Conservation (phyloP, 2,329 filamentous ascomycete genomes). For the Epichloe glyceriae region DNA sequence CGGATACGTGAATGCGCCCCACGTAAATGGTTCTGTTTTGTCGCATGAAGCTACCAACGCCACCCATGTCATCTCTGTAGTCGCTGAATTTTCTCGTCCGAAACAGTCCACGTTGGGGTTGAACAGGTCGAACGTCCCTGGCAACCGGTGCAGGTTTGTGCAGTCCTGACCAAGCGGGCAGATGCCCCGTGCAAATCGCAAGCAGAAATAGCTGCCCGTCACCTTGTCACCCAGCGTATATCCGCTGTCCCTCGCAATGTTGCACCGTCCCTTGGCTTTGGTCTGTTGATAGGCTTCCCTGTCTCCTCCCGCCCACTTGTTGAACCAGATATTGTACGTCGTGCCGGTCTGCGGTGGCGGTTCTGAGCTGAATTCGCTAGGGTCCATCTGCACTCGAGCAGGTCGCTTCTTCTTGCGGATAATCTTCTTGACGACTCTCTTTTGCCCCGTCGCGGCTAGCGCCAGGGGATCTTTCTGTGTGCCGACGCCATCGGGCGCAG, state of each 20-base stretch:
- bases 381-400: constrained; percentile 81
- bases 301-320: constrained; percentile 95
- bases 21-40: constrained; percentile 92
- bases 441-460: constrained; percentile 26
- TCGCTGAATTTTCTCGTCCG: constrained; percentile 71
- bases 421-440: constrained; percentile 71
- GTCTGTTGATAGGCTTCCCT: constrained; percentile 82
- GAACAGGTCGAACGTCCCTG: constrained; percentile 76
- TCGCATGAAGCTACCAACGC: constrained; percentile 84
- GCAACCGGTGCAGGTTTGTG: constrained; percentile 83
- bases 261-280: constrained; percentile 78
- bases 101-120: constrained; percentile 94
- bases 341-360: constrained; percentile 86
- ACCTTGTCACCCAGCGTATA: constrained; percentile 69
- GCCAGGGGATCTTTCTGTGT: constrained; percentile 16
- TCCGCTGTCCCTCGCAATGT: constrained; percentile 65
- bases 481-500: background rate
- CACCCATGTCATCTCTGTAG: constrained; percentile 95
- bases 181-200: constrained; percentile 75
- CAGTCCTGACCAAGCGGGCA: constrained; percentile 86
- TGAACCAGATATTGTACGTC: constrained; percentile 86
- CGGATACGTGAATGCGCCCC: constrained; percentile 84
- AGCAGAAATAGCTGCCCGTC: constrained; percentile 76
- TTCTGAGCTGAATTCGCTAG: constrained; percentile 68
- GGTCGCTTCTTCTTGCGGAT: constrained; percentile 83